These are phyloP conservation scores for Excoecaria agallocha DNA, from an alignment of 345 rosid genomes.

Conservation along the genomic window DNA sequence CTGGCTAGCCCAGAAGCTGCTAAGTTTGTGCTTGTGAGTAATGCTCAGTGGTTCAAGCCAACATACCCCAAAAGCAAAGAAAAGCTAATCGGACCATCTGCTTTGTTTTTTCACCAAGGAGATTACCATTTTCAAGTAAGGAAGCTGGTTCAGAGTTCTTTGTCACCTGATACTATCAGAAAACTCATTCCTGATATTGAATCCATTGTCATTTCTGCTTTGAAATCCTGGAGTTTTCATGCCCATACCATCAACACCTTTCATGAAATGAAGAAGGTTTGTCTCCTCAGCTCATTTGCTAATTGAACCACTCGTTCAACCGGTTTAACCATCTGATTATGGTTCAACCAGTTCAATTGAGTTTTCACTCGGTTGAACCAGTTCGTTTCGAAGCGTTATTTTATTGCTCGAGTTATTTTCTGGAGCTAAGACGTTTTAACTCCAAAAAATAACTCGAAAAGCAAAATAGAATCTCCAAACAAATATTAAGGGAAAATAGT, in stretches of 20 bases:
- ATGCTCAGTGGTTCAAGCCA: constrained; percentile 52
- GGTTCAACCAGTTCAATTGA: too few relatives aligned
- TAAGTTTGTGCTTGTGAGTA: constrained; percentile 46
- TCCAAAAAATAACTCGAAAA: too few relatives aligned
- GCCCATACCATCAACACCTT: constrained; percentile 39
- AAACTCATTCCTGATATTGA: constrained; percentile 40
- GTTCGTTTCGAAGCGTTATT: too few relatives aligned
- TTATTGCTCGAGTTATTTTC: too few relatives aligned
- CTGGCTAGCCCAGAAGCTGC: constrained; percentile 48
- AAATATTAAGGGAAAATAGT: too few relatives aligned
- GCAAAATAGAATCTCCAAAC: too few relatives aligned
- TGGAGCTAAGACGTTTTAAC: too few relatives aligned
- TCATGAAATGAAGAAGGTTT: constrained; percentile 48
- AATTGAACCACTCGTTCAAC: too few relatives aligned
- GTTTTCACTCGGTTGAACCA: too few relatives aligned
- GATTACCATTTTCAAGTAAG: constrained; percentile 38
- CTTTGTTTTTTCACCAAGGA: constrained; percentile 55
- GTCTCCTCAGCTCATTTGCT: not conserved
- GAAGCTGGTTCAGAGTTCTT: constrained; percentile 43
- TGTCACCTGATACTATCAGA: constrained; percentile 31
- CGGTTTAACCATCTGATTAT: too few relatives aligned
- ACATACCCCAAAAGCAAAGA: constrained; percentile 55
- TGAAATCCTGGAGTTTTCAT: constrained; percentile 24
- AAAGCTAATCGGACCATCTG: constrained; percentile 43
- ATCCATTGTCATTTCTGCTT: constrained; percentile 30